Base-by-base conservation (phyloP, 2,329 filamentous ascomycete genomes). In the Ascosphaera aggregata region DNA sequence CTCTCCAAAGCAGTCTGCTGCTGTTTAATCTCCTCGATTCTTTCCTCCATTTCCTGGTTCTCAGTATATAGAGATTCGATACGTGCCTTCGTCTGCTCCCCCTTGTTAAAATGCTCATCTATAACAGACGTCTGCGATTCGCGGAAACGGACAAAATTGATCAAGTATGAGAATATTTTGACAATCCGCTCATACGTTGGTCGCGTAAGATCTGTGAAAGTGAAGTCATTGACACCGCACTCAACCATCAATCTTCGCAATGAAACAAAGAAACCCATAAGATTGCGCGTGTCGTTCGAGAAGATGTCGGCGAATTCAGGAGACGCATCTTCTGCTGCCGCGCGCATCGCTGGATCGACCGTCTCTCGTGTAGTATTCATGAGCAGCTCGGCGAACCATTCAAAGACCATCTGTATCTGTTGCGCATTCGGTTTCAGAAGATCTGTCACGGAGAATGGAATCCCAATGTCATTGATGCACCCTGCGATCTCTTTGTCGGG, bases 101-200 rank as follows among this genome's bases (percentile, higher is more conserved):
- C 72, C 50, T 81, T 85, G 63, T 93, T 89, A 62, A 89, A 89
- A 59, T 95, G 80, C 54, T 91, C 73, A 54, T 94, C 85, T 45
- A 95, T 93, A 20, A 89, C 73, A 31, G 66, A 64, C 1, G 84
- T 91, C 57, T 95, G 86, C 44, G 78, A 84, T 61, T 94, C 85
- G 49, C 89, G 79, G 61, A 95, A 98, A 39, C 89, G 76, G 47
- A 95, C 85, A 58, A 98, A 98, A 60, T 98, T 98, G 64, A 98
- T 98, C 45, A 95, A 71, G 58, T 94, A 94, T 46, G 81, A 92
- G 55, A 98, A 89, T 51, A 95, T 91, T 62, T 89, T 92, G 51
- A 86, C 78, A 11, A 95, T 69, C 35, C 89, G 79, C 42, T 81
- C 78, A 53, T 91, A 80, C 1, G 82, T 92, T 13, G 89, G 89